These are phyloP conservation scores for Wolfiporia cocos DNA, from an alignment of 1,284 basidiomycete species.

Conservation along the genomic window DNA sequence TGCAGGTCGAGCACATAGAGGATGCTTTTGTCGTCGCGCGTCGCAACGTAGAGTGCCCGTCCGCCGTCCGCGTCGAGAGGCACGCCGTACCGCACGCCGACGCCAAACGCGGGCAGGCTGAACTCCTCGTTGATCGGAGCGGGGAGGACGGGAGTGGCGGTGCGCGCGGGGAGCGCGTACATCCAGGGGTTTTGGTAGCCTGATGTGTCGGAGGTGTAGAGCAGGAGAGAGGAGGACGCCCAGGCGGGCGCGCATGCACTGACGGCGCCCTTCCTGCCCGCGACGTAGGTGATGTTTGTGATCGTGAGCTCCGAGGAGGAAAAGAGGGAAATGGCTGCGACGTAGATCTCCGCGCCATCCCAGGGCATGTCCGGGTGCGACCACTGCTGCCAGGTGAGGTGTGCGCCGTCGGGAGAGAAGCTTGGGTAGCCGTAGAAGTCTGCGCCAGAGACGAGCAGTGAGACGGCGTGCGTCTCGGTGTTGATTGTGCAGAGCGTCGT, in stretches of 20 bases:
- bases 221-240: constrained; percentile 48
- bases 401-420: constrained; percentile 64
- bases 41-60: constrained; percentile 39
- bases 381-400: constrained; percentile 71
- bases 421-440: constrained; percentile 63
- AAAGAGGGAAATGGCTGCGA: constrained; percentile 35
- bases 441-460: constrained; percentile 43
- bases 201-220: constrained; percentile 65
- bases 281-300: constrained; percentile 32
- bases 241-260: constrained; percentile 55
- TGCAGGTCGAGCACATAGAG: constrained; percentile 43
- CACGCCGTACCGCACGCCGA: constrained; percentile 46
- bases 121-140: constrained; percentile 52
- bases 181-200: constrained; percentile 69
- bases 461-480: constrained; percentile 33
- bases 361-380: constrained; percentile 80
- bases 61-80: constrained; percentile 38
- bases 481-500: constrained; percentile 57
- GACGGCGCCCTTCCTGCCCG: constrained; percentile 40
- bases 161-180: constrained; percentile 32
- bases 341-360: constrained; percentile 59
- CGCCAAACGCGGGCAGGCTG: constrained; percentile 47
- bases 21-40: constrained; percentile 41
- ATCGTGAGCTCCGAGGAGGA: constrained; percentile 25
- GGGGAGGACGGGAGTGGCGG: constrained; percentile 37